phyloP scores from a whole-genome alignment of 2,329 filamentous ascomycete genomes.

The Apiospora kogelbergensis region DNA sequence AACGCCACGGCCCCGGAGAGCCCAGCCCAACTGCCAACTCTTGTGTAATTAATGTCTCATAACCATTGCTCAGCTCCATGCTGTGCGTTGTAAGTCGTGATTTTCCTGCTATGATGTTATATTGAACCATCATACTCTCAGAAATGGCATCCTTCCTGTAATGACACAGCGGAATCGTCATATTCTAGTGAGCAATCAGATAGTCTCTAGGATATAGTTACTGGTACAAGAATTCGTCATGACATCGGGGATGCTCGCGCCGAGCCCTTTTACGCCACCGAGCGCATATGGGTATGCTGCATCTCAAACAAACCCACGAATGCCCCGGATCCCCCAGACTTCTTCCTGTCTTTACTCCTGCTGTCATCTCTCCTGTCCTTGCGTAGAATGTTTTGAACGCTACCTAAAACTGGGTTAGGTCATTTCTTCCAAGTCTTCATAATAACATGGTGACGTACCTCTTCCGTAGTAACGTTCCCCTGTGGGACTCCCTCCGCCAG shows the following conservation, averaged over 20 bases:
- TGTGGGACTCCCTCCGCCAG: conserved; percentile 28
- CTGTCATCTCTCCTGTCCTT: conserved; percentile 50
- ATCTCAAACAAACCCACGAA: conserved; percentile 31
- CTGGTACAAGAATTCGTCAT: not conserved
- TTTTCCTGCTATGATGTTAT: not conserved
- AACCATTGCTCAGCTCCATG: not conserved
- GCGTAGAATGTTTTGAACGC: conserved; percentile 46
- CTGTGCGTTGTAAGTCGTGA: not conserved
- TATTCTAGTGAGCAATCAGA: not conserved
- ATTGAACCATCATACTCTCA: not conserved
- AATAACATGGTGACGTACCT: conserved; percentile 35
- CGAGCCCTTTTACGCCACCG: no score
- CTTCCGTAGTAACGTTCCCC: conserved; percentile 46
- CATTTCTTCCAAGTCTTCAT: conserved; percentile 11
- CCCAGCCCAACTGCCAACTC: not conserved
- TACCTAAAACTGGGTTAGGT: conserved; percentile 34
- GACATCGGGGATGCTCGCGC: not conserved
- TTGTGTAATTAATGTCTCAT: conserved; percentile 1
- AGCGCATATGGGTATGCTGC: not conserved
- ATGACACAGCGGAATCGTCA: not conserved
- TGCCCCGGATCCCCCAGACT: conserved; percentile 36
- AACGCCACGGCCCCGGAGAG: not conserved
- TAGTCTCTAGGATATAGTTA: not conserved
- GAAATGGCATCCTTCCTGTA: not conserved
- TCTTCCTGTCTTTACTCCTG: conserved; percentile 39